Evolutionary conservation across 352 stramenopile genomes (phyloP).

Genomic region (Globisporangium okanoganense): DNA sequence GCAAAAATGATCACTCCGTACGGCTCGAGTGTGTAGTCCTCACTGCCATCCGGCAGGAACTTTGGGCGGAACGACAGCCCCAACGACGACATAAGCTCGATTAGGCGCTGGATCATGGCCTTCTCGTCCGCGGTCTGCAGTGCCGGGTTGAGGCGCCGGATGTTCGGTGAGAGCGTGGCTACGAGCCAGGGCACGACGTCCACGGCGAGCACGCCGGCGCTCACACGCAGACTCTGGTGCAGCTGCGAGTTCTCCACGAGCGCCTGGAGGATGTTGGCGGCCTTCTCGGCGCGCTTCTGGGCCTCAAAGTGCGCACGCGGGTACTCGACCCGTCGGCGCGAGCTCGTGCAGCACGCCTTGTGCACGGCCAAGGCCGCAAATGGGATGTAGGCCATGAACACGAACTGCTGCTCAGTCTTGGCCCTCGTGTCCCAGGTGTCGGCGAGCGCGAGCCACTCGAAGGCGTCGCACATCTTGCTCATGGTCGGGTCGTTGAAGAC

Average conservation of each 20-base stretch:
- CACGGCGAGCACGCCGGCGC: conserved; percentile 51
- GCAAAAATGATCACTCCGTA: conserved; percentile 29
- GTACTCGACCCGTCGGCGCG: conserved; percentile 68
- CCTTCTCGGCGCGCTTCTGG: conserved; percentile 52
- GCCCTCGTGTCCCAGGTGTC: conserved; percentile 66
- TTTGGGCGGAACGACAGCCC: conserved; percentile 75
- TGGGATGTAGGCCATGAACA: conserved; percentile 58
- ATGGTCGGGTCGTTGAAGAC: conserved; percentile 90
- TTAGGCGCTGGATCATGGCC: conserved; percentile 55
- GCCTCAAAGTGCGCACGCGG: conserved; percentile 56
- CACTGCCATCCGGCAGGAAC: conserved; percentile 54
- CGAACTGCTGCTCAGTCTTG: conserved; percentile 68
- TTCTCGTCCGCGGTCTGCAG: conserved; percentile 69
- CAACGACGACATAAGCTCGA: conserved; percentile 75
- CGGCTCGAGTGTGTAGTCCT: conserved; percentile 76
- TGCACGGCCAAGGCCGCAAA: conserved; percentile 72
- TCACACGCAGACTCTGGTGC: conserved; percentile 54
- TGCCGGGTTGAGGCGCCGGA: conserved; percentile 53
- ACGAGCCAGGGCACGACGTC: conserved; percentile 79
- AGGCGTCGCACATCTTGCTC: conserved; percentile 74
- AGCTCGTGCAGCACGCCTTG: conserved; percentile 68
- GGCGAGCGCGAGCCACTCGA: conserved; percentile 82
- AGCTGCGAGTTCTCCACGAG: conserved; percentile 60
- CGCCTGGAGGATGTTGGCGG: conserved; percentile 61
- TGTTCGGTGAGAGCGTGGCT: conserved; percentile 52